Evolutionary conservation across 2,329 filamentous ascomycete genomes (phyloP), one percentile per base, ranked within the genome.

Genomic region (Akanthomyces uredinophilus): DNA sequence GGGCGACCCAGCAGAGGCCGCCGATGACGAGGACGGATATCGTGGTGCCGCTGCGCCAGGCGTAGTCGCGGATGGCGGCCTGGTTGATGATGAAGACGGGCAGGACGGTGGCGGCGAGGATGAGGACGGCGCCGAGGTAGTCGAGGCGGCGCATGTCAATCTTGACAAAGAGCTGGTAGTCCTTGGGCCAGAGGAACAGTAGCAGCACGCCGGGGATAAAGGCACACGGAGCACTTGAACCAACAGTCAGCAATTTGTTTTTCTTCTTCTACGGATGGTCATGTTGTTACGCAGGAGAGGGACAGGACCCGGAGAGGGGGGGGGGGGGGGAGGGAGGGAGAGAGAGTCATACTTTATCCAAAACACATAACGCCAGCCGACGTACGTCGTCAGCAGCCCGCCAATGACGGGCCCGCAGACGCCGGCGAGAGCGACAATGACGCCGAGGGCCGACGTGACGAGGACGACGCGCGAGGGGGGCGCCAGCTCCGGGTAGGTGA

Each of bases 71-170:
- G 46, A 65, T 64, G 24, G 65, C 64, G 14, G 59, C 65, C 49
- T 67, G 63, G 58, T 69, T 67, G 27, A 68, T 62, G 49, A 66
- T 66, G 61, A 69, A 69, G 37, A 69, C 67, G 18, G 67, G 65
- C 7, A 69, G 62, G 13, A 68, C 64, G 2, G 67, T 67, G 20
- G 59, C 65, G 6, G 53, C 58, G 27, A 68, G 43, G 22, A 68
- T 56, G 20, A 69, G 58, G 20, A 67, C 13, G 41, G 57, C 57
- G 27, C 62, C 62, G 29, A 58, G 39, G 20, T 64, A 64, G 52
- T 64, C 62, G 27, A 64, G 62, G 20, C 32, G 44, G 14, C 46
- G 51, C 35, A 58, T 32, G 46, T 47, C 24, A 20, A 64, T 39
- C 18, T 39, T 51, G 51, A 61, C 57, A 14, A 61, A 56, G 39